Percentiles rank a stretch among this genome's conserved stretches.
phyloP scores from a whole-genome alignment of 345 rosid genomes.

The Lepidium africanum region DNA sequence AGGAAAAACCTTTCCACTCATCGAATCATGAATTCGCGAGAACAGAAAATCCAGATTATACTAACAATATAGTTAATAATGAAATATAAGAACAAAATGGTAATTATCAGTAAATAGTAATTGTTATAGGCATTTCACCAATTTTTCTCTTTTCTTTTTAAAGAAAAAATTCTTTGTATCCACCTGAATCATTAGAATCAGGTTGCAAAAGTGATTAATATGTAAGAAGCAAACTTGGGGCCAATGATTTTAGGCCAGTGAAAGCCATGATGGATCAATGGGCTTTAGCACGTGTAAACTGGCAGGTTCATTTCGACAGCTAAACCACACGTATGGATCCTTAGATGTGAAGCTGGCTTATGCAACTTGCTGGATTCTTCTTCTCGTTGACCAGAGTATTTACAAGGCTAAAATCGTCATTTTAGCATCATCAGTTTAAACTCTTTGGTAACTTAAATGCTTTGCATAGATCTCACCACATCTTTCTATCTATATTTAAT shows the following conservation, averaged over 20 bases:
- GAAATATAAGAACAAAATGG: too few relatives aligned
- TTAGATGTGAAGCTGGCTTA: constrained; percentile 2
- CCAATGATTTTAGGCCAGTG: neutral
- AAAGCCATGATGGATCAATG: constrained; percentile 9
- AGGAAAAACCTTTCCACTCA: too few relatives aligned
- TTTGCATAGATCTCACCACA: neutral
- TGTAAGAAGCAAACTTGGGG: neutral
- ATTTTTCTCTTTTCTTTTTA: too few relatives aligned
- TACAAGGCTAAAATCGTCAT: constrained; percentile 15
- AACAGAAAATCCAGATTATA: too few relatives aligned
- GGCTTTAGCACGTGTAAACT: constrained; percentile 19
- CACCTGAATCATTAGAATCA: constrained; percentile 17
- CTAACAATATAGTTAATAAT: too few relatives aligned
- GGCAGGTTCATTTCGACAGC: constrained; percentile 20
- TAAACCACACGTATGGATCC: constrained; percentile 21
- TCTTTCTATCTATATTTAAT: neutral
- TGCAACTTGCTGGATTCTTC: constrained; percentile 6
- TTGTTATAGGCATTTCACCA: too few relatives aligned
- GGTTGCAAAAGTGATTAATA: neutral
- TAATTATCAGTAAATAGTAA: too few relatives aligned
- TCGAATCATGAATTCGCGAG: too few relatives aligned
- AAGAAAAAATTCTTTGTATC: too few relatives aligned
- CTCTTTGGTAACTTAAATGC: constrained; percentile 11
- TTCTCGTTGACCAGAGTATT: constrained; percentile 8
- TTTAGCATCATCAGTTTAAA: neutral